These are phyloP conservation scores for Boletellus emodensis DNA, from an alignment of 768 basidiomycete genomes.

Conservation along the genomic window DNA sequence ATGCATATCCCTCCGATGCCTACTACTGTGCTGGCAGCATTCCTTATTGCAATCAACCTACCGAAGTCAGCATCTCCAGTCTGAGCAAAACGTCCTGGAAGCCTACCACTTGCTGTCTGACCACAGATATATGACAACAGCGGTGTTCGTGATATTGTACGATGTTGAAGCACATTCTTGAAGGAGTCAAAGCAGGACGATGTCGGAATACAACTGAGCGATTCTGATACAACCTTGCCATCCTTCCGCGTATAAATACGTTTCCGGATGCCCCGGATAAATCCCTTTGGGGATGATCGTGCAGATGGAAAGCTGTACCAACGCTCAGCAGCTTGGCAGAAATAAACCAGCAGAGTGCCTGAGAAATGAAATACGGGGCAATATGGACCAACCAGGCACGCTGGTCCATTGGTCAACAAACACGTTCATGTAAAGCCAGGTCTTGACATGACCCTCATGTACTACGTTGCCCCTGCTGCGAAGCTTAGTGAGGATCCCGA, in stretches of 20 bases:
- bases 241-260: constrained; percentile 23
- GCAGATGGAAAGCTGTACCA: constrained; percentile 2
- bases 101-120: constrained; percentile 35
- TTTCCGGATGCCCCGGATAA: neutral
- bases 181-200: neutral
- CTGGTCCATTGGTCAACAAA: constrained; percentile 3
- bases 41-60: constrained; percentile 48
- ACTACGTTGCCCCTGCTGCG: constrained; percentile 7
- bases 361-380: constrained; percentile 16
- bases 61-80: neutral
- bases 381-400: constrained; percentile 9
- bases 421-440: constrained; percentile 10
- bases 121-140: constrained; percentile 31
- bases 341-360: constrained; percentile 9
- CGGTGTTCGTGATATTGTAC: constrained; percentile 30
- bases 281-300: constrained; percentile 5
- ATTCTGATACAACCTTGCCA: neutral
- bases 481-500: constrained; percentile 7
- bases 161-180: constrained; percentile 34
- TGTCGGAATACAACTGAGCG: constrained; percentile 2
- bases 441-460: constrained; percentile 5
- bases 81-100: neutral
- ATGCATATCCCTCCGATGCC: constrained; percentile 33
- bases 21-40: constrained; percentile 39
- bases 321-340: neutral